Base-by-base conservation (phyloP, 2,329 filamentous ascomycete genomes). In the Fonsecaea multimorphosa region DNA sequence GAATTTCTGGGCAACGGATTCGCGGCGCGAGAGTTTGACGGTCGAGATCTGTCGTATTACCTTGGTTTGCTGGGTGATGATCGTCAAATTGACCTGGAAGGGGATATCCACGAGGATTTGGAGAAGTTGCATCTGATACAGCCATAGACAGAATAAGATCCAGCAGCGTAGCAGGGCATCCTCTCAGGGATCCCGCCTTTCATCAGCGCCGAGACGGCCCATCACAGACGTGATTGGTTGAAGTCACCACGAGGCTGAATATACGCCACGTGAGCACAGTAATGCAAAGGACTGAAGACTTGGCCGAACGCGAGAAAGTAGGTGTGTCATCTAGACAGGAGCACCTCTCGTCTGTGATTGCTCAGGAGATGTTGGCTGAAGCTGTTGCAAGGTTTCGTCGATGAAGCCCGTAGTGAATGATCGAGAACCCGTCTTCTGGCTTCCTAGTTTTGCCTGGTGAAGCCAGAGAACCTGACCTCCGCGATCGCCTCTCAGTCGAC, bases 11-110 rank as follows among this genome's bases (percentile, higher is more conserved):
- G 57, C 3, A 19, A 59, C 31, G 57, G 57, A 9, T 59, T 59
- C 61, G 29, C 46, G 1, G 75, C 79, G 65, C 72, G 73, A 19
- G 80, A 82, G 72, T 76, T 76, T 71, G 80, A 82, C 73, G 80
- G 80, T n/a, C 75, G 79, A 57, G 80, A 82, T 72, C 77, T 82
- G 24, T 82, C 79, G 40, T 74, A 79, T 70, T 83, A 83, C 73
- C 64, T 82, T 46, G 80, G 80, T 29, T 19, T 58, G 24, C 34
- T 29, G 4, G 55, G 34, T 11, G 36, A 58, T 1, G 55, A 58
- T 27, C n/a, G 9, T 1, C 55, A 58, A 29, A 58, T 58, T 11
- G 22, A 58, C 19, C 22, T 58, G 2, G 55, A 58, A 27, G 55
- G 19, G 9, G 16, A 44, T 6, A 4, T 58, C 8, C 14, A 19